A percentile compares a stretch with the other conserved stretches of the same genome.
Conservation (phyloP, 306 rosid genomes). For the Fragaria nilgerrensis region DNA sequence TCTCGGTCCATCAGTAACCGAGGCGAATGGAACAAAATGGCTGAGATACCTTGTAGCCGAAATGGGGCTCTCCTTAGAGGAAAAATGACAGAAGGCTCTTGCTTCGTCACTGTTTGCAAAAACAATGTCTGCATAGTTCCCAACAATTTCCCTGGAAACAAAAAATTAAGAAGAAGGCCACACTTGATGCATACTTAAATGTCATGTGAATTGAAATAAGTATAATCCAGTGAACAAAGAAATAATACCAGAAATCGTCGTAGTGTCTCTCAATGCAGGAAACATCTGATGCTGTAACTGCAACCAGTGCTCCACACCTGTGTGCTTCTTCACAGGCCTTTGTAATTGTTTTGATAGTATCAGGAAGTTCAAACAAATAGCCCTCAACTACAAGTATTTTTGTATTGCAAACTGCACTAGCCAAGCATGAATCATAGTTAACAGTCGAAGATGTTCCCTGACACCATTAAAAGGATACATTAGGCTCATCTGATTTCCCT, state of each 20-base stretch:
- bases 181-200: not conserved
- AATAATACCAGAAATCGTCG: constrained; percentile 68
- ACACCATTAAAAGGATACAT: constrained; percentile 28
- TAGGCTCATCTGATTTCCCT: constrained; percentile 19
- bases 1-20: constrained; percentile 75
- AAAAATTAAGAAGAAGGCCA: not conserved
- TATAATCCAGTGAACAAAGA: not conserved
- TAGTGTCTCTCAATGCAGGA: constrained; percentile 92
- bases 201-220: not conserved
- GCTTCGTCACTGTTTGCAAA: constrained; percentile 92
- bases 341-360: constrained; percentile 66
- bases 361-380: constrained; percentile 85
- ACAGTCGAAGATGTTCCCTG: constrained; percentile 94
- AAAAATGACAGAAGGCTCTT: constrained; percentile 69
- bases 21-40: constrained; percentile 83
- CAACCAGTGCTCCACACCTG: constrained; percentile 72
- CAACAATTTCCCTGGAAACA: constrained; percentile 72
- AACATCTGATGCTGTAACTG: constrained; percentile 90
- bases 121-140: constrained; percentile 67
- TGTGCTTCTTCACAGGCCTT: constrained; percentile 80
- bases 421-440: constrained; percentile 60
- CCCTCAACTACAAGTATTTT: constrained; percentile 89
- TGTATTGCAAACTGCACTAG: constrained; percentile 64
- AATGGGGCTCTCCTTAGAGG: constrained; percentile 50
- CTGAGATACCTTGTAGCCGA: constrained; percentile 77